Conservation (phyloP, 179 eudicot species). For the Heliamphora pulchella region DNA sequence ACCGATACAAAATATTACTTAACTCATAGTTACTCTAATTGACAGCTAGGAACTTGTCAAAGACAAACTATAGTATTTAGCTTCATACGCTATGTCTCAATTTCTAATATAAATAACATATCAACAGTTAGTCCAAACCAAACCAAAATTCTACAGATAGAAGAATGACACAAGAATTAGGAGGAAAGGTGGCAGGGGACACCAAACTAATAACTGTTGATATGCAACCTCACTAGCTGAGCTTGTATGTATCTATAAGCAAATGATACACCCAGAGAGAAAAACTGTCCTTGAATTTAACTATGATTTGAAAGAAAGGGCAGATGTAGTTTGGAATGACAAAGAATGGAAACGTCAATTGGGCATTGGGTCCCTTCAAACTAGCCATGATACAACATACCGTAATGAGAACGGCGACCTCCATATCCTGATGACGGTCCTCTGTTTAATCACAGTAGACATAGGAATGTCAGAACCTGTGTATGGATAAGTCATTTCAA, state of each 20-base stretch:
- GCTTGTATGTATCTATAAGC: not conserved
- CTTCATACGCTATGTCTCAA: not conserved
- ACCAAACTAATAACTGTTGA: not conserved
- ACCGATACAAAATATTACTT: not conserved
- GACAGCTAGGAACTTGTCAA: not conserved
- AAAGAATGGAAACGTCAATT: not conserved
- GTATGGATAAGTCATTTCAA: too few species aligned
- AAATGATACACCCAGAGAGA: not conserved
- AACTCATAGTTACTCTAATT: not conserved
- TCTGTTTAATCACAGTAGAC: constrained; percentile 20
- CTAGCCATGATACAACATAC: constrained; percentile 24
- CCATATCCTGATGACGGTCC: constrained; percentile 57
- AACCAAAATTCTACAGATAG: too few species aligned
- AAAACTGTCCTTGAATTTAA: not conserved
- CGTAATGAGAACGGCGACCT: constrained; percentile 41
- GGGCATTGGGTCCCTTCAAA: too few species aligned
- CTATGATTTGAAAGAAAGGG: not conserved
- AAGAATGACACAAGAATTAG: too few species aligned
- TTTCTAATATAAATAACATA: too few species aligned
- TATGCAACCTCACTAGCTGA: not conserved
- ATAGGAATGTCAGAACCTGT: constrained; percentile 3
- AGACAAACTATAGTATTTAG: not conserved
- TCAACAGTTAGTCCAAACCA: too few species aligned
- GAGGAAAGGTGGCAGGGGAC: not conserved
- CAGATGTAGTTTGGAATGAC: not conserved